Conservation (phyloP, 768 basidiomycete species). For the Phanerochaete sordida region DNA sequence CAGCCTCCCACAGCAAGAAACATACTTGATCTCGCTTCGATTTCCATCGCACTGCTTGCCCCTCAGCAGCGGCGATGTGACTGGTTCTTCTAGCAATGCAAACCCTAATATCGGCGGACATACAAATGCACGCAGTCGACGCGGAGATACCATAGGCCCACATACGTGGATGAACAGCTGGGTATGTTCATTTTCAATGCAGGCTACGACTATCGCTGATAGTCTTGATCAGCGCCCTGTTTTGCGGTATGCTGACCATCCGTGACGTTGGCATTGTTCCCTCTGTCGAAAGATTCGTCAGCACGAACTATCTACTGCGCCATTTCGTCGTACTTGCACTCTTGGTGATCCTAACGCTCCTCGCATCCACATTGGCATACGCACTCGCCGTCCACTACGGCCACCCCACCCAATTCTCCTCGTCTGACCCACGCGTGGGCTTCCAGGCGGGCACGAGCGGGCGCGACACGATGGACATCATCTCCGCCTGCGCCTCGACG, state of each 20-base stretch:
- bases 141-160: neutral
- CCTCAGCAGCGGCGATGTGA: neutral
- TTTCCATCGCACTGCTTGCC: too few species aligned
- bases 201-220: neutral
- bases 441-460: constrained; percentile 11
- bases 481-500: constrained; percentile 11
- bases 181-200: too few species aligned
- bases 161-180: neutral
- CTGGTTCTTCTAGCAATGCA: neutral
- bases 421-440: constrained; percentile 11
- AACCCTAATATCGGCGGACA: neutral
- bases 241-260: constrained; percentile 1
- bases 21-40: neutral
- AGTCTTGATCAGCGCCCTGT: neutral
- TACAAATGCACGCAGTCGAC: neutral
- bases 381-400: constrained; percentile 9
- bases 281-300: constrained; percentile 14
- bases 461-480: constrained; percentile 12
- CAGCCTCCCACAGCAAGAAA: too few species aligned
- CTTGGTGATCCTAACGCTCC: constrained; percentile 1
- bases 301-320: constrained; percentile 14
- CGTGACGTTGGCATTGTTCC: constrained; percentile 12
- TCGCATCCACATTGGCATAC: constrained; percentile 4
- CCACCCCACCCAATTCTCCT: constrained; percentile 8
- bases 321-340: constrained; percentile 11